Evolutionary conservation across 2,329 filamentous ascomycete species (phyloP).

Genomic region (Uncinocarpus reesii): DNA sequence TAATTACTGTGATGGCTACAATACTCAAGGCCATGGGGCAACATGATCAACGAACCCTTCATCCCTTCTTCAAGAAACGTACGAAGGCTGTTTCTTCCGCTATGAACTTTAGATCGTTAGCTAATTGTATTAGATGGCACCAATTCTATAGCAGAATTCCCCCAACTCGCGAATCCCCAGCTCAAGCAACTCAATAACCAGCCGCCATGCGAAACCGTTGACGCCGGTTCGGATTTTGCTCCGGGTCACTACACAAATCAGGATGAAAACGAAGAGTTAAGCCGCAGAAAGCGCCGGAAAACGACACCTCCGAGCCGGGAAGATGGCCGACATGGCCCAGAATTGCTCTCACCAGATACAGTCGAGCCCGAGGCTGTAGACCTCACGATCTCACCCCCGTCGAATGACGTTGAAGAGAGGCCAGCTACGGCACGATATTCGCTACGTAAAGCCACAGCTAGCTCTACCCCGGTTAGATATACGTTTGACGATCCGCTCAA

Average conservation of each 20-base stretch:
- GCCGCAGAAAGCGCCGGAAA: conserved; percentile 31
- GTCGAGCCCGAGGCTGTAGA: background rate
- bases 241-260: background rate
- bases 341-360: background rate
- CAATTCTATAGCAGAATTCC: background rate
- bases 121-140: background rate
- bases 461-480: background rate
- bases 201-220: background rate
- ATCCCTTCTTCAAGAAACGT: conserved; percentile 37
- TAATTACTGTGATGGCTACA: conserved; percentile 8
- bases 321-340: background rate
- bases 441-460: background rate
- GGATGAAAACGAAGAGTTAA: conserved; percentile 27
- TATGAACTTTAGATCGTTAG: background rate
- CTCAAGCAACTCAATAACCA: background rate
- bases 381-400: background rate
- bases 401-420: background rate
- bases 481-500: background rate
- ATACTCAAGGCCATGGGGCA: conserved; percentile 30
- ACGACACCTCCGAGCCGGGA: background rate
- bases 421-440: conserved; percentile 1
- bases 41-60: conserved; percentile 30
- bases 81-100: background rate
- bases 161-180: background rate
- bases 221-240: background rate